Evolutionary conservation across 202 grass and related monocot genomes (phyloP).

Genomic region (Dendrocalamus latiflorus): DNA sequence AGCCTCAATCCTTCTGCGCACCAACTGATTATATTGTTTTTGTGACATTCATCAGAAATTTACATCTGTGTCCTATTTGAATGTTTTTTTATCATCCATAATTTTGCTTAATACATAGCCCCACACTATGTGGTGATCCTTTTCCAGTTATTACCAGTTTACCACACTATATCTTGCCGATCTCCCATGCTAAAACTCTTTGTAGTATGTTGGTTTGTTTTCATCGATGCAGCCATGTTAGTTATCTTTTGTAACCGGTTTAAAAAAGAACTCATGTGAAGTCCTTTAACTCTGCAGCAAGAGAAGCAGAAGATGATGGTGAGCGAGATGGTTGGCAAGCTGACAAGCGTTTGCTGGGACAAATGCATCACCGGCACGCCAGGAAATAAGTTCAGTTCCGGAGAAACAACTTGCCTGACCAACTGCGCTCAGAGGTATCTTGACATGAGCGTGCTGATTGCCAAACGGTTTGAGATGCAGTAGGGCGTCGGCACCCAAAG

Average conservation of each 20-base stretch:
- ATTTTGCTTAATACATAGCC: too few relatives aligned
- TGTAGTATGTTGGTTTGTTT: background rate
- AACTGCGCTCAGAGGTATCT: conserved; percentile 76
- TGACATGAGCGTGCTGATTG: conserved; percentile 77
- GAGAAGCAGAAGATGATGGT: conserved; percentile 89
- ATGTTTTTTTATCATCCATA: background rate
- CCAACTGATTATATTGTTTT: background rate
- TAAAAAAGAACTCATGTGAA: conserved; percentile 7
- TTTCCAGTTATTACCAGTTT: too few relatives aligned
- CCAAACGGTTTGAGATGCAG: conserved; percentile 75
- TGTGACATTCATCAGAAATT: background rate
- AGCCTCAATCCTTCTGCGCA: background rate
- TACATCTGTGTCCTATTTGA: background rate
- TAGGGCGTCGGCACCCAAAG: background rate
- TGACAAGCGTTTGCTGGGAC: conserved; percentile 88
- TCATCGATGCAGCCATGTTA: background rate
- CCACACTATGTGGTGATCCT: too few relatives aligned
- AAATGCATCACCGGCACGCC: conserved; percentile 90
- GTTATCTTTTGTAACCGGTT: background rate
- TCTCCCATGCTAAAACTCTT: background rate
- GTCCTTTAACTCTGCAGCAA: conserved; percentile 54
- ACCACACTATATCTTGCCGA: background rate
- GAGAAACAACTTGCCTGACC: conserved; percentile 75
- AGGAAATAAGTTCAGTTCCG: conserved; percentile 84
- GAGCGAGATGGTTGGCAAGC: conserved; percentile 79